Evolutionary conservation across 352 stramenopile genomes (phyloP).

Genomic region (Phytophthora agathidicida): DNA sequence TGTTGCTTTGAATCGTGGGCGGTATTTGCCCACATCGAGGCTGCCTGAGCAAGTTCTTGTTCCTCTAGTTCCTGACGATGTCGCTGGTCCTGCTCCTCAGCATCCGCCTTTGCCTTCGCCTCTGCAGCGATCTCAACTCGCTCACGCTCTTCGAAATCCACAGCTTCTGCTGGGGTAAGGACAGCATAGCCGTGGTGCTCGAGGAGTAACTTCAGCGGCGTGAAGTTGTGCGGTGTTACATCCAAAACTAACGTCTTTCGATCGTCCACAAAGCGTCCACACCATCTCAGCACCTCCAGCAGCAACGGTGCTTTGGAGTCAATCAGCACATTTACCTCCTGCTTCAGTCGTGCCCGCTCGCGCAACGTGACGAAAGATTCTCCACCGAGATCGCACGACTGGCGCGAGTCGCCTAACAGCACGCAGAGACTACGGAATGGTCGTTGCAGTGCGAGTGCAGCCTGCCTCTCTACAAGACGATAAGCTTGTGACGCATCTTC

Average conservation of each 20-base stretch:
- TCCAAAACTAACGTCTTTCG: slow-evolving; percentile 65
- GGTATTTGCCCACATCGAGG: neutral
- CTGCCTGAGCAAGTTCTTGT: slow-evolving; percentile 15
- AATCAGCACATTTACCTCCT: slow-evolving; percentile 75
- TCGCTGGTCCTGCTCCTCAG: slow-evolving; percentile 21
- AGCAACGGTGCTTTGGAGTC: slow-evolving; percentile 64
- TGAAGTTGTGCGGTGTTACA: slow-evolving; percentile 61
- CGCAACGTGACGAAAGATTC: slow-evolving; percentile 54
- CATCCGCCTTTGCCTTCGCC: slow-evolving; percentile 29
- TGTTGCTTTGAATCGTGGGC: neutral
- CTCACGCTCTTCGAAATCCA: slow-evolving; percentile 36
- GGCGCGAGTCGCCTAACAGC: slow-evolving; percentile 58
- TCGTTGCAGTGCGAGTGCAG: slow-evolving; percentile 43
- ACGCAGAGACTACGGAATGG: slow-evolving; percentile 66
- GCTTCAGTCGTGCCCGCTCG: slow-evolving; percentile 56
- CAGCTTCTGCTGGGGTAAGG: slow-evolving; percentile 46
- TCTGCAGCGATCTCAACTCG: slow-evolving; percentile 26
- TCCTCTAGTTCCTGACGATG: slow-evolving; percentile 26
- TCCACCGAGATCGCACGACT: slow-evolving; percentile 58
- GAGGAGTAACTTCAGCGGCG: slow-evolving; percentile 44
- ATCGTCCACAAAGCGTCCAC: slow-evolving; percentile 49
- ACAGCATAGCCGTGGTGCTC: slow-evolving; percentile 56
- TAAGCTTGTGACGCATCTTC: slow-evolving; percentile 72
- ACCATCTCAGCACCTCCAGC: slow-evolving; percentile 66
- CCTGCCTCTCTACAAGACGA: slow-evolving; percentile 58